phyloP scores from a whole-genome alignment of 495 filamentous ascomycete species.

The Geopyxis carbonaria region DNA sequence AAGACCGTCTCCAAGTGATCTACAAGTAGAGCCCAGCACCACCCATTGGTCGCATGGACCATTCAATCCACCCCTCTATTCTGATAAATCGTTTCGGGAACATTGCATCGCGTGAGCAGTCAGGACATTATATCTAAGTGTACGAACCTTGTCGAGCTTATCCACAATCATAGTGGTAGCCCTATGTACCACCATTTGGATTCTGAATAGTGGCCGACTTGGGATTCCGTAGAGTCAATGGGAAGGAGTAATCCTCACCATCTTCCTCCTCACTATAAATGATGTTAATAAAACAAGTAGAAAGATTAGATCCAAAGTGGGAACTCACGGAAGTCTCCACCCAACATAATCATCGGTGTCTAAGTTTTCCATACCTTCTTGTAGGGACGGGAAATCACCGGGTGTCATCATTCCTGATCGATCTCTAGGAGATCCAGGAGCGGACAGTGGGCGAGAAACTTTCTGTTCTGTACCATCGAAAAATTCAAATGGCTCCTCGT shows the following conservation, averaged over 20 bases:
- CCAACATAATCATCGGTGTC: constrained; percentile 95
- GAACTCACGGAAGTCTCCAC: constrained; percentile 89
- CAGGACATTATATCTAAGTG: no score
- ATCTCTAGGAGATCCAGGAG: constrained; percentile 79
- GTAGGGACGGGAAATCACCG: constrained; percentile 88
- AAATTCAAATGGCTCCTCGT: constrained; percentile 61
- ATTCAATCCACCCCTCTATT: no score
- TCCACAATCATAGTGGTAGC: no score
- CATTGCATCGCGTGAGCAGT: no score
- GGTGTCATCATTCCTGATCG: constrained; percentile 97
- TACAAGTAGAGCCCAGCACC: no score
- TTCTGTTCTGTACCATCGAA: constrained; percentile 82
- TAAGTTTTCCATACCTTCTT: constrained; percentile 83
- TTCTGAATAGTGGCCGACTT: no score
- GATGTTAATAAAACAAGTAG: constrained; percentile 12
- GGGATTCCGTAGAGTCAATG: constrained; percentile 52
- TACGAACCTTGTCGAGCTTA: no score
- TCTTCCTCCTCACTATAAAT: constrained; percentile 74
- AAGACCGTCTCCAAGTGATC: no score
- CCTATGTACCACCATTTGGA: no score
- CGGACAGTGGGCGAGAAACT: constrained; percentile 81
- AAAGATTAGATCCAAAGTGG: constrained; percentile 5
- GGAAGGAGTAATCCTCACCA: constrained; percentile 82
- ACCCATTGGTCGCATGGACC: no score
- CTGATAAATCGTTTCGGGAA: no score